Percentiles rank a stretch among this genome's conserved stretches.
Conservation (phyloP, 306 rosid genomes). For the Dryas octopetala region DNA sequence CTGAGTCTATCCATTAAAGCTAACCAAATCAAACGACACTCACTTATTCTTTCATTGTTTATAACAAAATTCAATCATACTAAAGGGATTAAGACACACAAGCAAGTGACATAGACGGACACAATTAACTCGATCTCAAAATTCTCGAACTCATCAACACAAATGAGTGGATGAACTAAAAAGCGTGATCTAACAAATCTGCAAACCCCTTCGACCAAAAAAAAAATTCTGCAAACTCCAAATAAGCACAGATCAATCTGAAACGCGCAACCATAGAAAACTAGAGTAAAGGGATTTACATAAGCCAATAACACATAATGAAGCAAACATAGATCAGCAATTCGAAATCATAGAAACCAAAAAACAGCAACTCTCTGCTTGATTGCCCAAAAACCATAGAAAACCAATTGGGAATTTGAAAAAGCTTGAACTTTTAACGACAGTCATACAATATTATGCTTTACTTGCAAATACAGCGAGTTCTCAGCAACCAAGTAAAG, state of each 20-base stretch:
- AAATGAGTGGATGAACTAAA: conserved; percentile 4
- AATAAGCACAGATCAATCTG: neutral
- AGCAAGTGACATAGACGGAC: neutral
- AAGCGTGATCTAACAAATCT: conserved; percentile 5
- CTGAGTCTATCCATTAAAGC: neutral
- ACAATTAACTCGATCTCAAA: neutral
- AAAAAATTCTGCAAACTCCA: neutral
- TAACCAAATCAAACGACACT: conserved; percentile 1
- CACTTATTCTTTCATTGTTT: neutral
- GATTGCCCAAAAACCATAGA: neutral
- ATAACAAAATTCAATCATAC: neutral
- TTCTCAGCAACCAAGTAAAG: neutral
- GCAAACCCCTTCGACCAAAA: neutral
- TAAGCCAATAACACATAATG: conserved; percentile 5
- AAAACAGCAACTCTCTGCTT: neutral
- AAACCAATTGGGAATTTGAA: neutral
- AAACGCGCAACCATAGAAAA: neutral
- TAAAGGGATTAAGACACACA: neutral
- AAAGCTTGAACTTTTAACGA: neutral
- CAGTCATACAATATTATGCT: neutral
- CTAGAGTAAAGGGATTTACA: neutral
- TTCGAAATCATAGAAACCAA: neutral
- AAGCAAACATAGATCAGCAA: conserved; percentile 9
- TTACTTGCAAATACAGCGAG: neutral
- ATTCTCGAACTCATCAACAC: conserved; percentile 6